Conservation (phyloP, 2,329 filamentous ascomycete species). For the Lachnellula cervina region DNA sequence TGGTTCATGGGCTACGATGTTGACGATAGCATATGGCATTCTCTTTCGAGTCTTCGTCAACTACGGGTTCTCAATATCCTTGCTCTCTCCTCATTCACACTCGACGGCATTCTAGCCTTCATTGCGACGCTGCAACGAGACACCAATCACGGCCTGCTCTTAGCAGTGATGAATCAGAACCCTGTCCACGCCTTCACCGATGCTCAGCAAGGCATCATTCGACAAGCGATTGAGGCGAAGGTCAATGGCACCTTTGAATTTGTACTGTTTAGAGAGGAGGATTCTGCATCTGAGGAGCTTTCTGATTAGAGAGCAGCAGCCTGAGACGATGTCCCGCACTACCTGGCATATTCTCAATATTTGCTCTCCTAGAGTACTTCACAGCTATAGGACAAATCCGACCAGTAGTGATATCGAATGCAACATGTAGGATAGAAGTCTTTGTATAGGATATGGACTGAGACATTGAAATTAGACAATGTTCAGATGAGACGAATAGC, state of each 20-base stretch:
- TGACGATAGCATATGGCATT: conserved; percentile 43
- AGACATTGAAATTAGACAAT: too few relatives aligned
- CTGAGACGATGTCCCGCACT: too few relatives aligned
- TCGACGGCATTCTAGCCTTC: conserved; percentile 43
- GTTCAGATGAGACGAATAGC: too few relatives aligned
- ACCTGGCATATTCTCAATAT: too few relatives aligned
- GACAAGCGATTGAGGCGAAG: conserved; percentile 23
- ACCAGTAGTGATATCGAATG: too few relatives aligned
- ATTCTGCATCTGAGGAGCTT: conserved; percentile 26
- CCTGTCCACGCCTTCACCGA: conserved; percentile 25
- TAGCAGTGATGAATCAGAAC: conserved; percentile 32
- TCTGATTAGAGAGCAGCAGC: conserved; percentile 21
- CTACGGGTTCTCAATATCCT: conserved; percentile 50
- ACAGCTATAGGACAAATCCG: too few relatives aligned
- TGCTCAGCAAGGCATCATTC: conserved; percentile 25
- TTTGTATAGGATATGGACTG: too few relatives aligned
- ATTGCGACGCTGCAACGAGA: conserved; percentile 33
- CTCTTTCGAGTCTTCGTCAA: conserved; percentile 41
- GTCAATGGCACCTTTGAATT: conserved; percentile 35
- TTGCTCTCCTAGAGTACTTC: too few relatives aligned
- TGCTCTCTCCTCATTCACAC: conserved; percentile 51
- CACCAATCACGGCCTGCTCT: conserved; percentile 30
- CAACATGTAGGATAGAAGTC: too few relatives aligned
- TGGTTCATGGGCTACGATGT: conserved; percentile 51
- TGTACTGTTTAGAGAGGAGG: conserved; percentile 25